Base-by-base conservation (phyloP, 139 green algal species). In the Coelastrella sp. region DNA sequence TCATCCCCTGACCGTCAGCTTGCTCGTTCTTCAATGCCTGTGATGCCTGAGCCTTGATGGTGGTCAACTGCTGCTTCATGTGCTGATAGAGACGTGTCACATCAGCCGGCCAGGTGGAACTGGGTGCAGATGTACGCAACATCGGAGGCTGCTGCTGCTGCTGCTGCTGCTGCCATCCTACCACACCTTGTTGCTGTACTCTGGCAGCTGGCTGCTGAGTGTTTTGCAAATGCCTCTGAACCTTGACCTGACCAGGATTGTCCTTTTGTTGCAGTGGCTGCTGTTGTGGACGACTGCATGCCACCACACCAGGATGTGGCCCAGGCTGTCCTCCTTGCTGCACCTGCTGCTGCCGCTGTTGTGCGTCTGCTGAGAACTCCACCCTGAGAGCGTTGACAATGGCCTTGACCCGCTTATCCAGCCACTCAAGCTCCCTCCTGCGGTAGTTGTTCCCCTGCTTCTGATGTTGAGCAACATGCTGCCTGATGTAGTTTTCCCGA, bases 131-230 rank as follows among this genome's bases (percentile, higher is more conserved):
- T 21, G 35, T 53, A 32, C 25, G 72, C 45, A 19, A 21, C 43
- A 21, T 11, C 72, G 63, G 72, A 53, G 43, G 34, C 35, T 74
- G 66, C 5, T 50, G 66, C 35, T 74, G 66, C 34, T 74, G 66
- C 66, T n/a, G 66, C 8, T 19, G 32, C 1, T 17, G 35, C 11
- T 48, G 66, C 27, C 19, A 21, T 2, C n/a, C 27, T 13, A 19
- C 5, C 62, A 21, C 9, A 27, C 30, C 21, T 30, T 71, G 62
- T 30, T 71, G 62, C 62, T 71, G 62, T 71, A 30, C 62, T 71
- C 27, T 32, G 1, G 59, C 19, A 9, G 2, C 30, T 30, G 59
- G 3, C 30, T 67, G 23, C 59, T 15, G 13, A 23, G 48, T 17
- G 13, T 67, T 21, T 30, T 67, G 59, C 19, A 9, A 9, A 27